Evolutionary conservation across 345 rosid genomes (phyloP).

Genomic region (Aquilaria yunnanensis): DNA sequence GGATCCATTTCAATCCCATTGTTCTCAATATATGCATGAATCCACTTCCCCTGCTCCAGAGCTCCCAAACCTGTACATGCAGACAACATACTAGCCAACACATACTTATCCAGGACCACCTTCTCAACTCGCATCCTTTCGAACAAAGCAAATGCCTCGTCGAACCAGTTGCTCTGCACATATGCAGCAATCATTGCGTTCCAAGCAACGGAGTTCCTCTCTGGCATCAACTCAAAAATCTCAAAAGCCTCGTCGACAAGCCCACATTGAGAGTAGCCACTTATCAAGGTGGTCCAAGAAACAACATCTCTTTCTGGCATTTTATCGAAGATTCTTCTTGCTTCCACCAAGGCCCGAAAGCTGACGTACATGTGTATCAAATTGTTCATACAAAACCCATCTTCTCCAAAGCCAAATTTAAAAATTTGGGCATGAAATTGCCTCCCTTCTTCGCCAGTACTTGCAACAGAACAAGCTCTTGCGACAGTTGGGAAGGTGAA

Average conservation of each 20-base stretch:
- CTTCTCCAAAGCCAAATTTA: conserved; percentile 32
- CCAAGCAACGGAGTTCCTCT: conserved; percentile 41
- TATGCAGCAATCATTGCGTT: conserved; percentile 41
- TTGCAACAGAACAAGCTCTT: conserved; percentile 25
- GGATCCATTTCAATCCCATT: conserved; percentile 25
- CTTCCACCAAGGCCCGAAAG: conserved; percentile 26
- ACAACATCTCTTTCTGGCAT: conserved; percentile 20
- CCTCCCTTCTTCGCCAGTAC: conserved; percentile 21
- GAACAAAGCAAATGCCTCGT: conserved; percentile 43
- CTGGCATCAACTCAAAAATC: conserved; percentile 33
- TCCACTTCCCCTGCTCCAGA: conserved; percentile 38
- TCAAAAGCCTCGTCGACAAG: conserved; percentile 30
- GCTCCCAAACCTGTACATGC: conserved; percentile 37
- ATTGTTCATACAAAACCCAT: conserved; percentile 23
- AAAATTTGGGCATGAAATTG: conserved; percentile 41
- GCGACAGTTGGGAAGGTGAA: conserved; percentile 38
- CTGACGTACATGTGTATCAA: conserved; percentile 41
- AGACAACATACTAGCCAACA: conserved; percentile 34
- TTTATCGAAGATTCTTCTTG: conserved; percentile 28
- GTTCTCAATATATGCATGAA: conserved; percentile 22
- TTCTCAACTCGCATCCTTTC: conserved; percentile 34
- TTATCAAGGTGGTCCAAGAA: conserved; percentile 42
- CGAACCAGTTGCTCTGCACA: conserved; percentile 34
- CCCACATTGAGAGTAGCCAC: conserved; percentile 39
- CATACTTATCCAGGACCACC: conserved; percentile 30